phyloP scores from a whole-genome alignment of 495 filamentous ascomycete genomes.

The Penicillium diatomitis region DNA sequence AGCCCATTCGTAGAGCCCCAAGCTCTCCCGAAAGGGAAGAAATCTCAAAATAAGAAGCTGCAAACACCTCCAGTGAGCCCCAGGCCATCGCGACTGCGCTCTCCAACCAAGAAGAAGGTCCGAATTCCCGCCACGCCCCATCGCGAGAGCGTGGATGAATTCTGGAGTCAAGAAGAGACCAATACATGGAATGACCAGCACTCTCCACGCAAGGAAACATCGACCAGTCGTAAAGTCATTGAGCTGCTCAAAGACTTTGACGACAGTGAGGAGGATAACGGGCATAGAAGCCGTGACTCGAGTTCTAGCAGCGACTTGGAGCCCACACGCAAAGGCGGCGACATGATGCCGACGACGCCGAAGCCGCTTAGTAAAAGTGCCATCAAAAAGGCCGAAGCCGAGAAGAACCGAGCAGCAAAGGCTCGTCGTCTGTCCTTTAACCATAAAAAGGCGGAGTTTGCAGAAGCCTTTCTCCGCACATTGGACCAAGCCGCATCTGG shows the following conservation, averaged over 20 bases:
- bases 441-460: slow-evolving; percentile 53
- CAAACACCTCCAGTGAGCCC: slow-evolving; percentile 40
- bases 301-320: slow-evolving; percentile 4
- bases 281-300: slow-evolving; percentile 5
- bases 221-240: slow-evolving; percentile 9
- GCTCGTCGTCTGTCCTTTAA: slow-evolving; percentile 57
- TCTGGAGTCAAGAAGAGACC: slow-evolving; percentile 68
- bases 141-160: slow-evolving; percentile 62
- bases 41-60: slow-evolving; percentile 7
- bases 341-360: slow-evolving; percentile 7
- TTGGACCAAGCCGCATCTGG: slow-evolving; percentile 60
- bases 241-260: slow-evolving; percentile 25
- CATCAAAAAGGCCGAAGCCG: slow-evolving; percentile 33
- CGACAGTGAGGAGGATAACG: slow-evolving; percentile 15
- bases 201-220: slow-evolving; percentile 52
- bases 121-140: slow-evolving; percentile 48
- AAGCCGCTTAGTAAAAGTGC: slow-evolving; percentile 38
- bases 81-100: slow-evolving; percentile 32
- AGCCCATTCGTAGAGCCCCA: slow-evolving; percentile 11
- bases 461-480: slow-evolving; percentile 57
- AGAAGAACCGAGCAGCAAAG: slow-evolving; percentile 32
- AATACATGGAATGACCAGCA: slow-evolving; percentile 79
- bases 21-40: slow-evolving; percentile 17
- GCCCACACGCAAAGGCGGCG: slow-evolving; percentile 3
- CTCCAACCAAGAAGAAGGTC: slow-evolving; percentile 41